Evolutionary conservation across 441 rosid genomes (phyloP), one percentile per base, ranked within the genome.

Genomic region (Kokia cookei): DNA sequence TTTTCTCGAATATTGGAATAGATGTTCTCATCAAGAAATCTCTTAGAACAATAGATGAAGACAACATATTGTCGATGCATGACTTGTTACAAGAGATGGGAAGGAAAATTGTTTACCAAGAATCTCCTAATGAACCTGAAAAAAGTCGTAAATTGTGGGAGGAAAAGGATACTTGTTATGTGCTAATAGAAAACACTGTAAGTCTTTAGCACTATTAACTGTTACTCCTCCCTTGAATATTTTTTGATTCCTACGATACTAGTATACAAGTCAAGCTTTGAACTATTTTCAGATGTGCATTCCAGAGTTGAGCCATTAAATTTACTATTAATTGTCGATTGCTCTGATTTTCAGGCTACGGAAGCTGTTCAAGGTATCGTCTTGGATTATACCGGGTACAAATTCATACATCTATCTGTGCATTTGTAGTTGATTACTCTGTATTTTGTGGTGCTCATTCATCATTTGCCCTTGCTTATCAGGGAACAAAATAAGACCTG

Each of bases 61-160:
- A 79, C 19, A 43, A 58, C 40, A 65, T 35, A 24, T 27, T 91
- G 48, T 80, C 88, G 88, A 83, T 86, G 88, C 90, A 88, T 73
- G 80, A 82, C 53, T 76, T 86, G 76, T 40, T 78, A 54, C 79
- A 77, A 80, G 76, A 83, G 74, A 81, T 86, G 82, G 87, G 87
- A 5, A 62, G 60, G 71, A 73, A 82, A 14, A 76, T 86, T 73
- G 84, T 82, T 35, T 45, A 57, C 7, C 53, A 55, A 60, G 77
- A 78, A 80, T 62, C 65, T 22, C 27, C 24, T 5, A 54, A 0
- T 13, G 76, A 76, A 2, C 69, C 78, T 63, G 35, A 69, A 22
- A 73, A 51, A 15, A 75, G 72, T 14, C 73, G 74, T 22, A 50
- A 80, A 60, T 65, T 53, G 66, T 72, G 65, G 55, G 75, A 76